Evolutionary conservation across 495 filamentous ascomycete species (phyloP).

Genomic region (Talaromyces stipitatus): DNA sequence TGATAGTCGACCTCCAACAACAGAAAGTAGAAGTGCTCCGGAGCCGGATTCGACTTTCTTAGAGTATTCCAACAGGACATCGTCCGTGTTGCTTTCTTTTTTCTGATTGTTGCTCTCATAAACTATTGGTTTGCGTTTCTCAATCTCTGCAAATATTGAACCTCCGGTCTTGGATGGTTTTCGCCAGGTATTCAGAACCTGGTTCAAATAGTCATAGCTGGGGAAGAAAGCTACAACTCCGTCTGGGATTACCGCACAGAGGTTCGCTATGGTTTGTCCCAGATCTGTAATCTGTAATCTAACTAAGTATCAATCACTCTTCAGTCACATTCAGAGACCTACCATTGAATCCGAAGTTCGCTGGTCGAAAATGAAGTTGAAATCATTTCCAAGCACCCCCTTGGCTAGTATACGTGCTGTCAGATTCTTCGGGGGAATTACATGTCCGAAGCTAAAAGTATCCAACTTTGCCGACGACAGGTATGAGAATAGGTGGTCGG

Average conservation of each 20-base stretch:
- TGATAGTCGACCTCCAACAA: conserved; percentile 91
- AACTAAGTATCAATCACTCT: background rate
- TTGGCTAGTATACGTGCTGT: conserved; percentile 57
- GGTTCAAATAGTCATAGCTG: conserved; percentile 81
- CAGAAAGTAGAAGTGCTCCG: conserved; percentile 80
- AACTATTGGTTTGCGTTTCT: conserved; percentile 57
- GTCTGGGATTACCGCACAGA: conserved; percentile 70
- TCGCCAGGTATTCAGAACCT: conserved; percentile 64
- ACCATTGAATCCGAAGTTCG: conserved; percentile 52
- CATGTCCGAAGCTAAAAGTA: conserved; percentile 89
- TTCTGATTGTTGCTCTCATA: conserved; percentile 49
- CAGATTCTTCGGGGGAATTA: conserved; percentile 78
- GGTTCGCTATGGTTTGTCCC: conserved; percentile 60
- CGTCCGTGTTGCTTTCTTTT: conserved; percentile 42
- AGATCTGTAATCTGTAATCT: conserved; percentile 60
- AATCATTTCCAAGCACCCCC: conserved; percentile 49
- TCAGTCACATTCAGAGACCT: conserved; percentile 11
- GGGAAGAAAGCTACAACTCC: conserved; percentile 97
- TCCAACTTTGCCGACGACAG: conserved; percentile 54
- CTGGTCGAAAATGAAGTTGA: conserved; percentile 83
- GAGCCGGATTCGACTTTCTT: conserved; percentile 54
- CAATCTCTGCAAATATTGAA: conserved; percentile 31
- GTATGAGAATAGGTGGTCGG: conserved; percentile 75
- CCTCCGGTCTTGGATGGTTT: conserved; percentile 21
- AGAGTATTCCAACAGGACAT: conserved; percentile 63